Evolutionary conservation across 257 asterid genomes (phyloP).

Genomic region (Solanum medicagineum): DNA sequence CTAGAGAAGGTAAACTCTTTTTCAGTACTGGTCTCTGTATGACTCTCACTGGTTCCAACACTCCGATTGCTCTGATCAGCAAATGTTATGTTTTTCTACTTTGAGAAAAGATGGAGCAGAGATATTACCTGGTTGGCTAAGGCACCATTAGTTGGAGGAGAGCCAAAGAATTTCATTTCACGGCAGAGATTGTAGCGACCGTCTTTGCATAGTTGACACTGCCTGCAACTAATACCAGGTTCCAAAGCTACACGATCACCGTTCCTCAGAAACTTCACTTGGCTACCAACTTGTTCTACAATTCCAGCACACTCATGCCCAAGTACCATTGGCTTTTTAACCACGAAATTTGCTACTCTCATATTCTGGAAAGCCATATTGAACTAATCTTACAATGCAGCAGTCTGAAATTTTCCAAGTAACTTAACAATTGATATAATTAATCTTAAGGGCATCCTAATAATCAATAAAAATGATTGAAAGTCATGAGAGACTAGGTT

Average conservation of each 20-base stretch:
- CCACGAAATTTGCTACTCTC: conserved; percentile 19
- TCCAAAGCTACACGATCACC: conserved; percentile 29
- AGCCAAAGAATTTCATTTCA: conserved; percentile 22
- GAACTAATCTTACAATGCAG: not conserved
- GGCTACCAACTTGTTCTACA: conserved; percentile 20
- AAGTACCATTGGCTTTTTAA: conserved; percentile 26
- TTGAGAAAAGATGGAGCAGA: not conserved
- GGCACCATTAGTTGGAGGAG: conserved; percentile 31
- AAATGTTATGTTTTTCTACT: not conserved
- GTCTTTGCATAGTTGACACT: conserved; percentile 15
- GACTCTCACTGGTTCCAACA: not conserved
- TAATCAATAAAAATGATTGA: not conserved
- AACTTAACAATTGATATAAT: not conserved
- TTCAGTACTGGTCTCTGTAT: not conserved
- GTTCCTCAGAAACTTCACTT: conserved; percentile 7
- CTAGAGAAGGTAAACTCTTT: not conserved
- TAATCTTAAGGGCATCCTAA: not conserved
- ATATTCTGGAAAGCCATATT: not conserved
- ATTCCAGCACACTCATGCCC: conserved; percentile 39
- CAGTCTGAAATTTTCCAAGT: not conserved
- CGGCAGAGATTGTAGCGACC: conserved; percentile 22
- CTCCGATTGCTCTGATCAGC: not conserved
- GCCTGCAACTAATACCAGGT: conserved; percentile 27
- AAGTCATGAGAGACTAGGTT: not conserved
- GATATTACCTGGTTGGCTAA: conserved; percentile 28